Conservation (phyloP, 2,329 filamentous ascomycete species). For the Capronia coronata region DNA sequence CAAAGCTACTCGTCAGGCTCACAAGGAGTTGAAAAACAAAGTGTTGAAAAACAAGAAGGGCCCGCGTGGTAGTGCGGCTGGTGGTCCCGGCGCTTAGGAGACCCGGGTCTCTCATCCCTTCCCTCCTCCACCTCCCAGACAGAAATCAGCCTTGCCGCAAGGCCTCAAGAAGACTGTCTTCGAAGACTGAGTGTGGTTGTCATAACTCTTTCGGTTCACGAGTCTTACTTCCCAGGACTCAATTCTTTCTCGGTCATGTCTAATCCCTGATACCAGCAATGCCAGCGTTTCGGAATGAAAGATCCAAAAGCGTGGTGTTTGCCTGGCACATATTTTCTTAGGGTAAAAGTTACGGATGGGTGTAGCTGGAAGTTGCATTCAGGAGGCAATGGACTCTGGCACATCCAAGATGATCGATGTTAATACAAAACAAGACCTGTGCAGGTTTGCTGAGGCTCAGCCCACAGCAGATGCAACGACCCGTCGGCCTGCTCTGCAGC, state of each 20-base stretch:
- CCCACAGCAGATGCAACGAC: no score
- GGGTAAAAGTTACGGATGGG: neutral
- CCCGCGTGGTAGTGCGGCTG: neutral
- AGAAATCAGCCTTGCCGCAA: neutral
- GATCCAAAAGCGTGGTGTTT: neutral
- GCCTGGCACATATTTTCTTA: neutral
- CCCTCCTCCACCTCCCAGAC: neutral
- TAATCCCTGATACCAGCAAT: neutral
- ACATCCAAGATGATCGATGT: neutral
- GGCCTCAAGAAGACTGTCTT: neutral
- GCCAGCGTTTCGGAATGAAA: neutral
- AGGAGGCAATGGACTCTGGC: neutral
- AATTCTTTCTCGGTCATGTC: no score
- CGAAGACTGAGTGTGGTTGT: neutral
- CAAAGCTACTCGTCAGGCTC: slow-evolving; percentile 15
- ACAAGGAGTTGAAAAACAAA: slow-evolving; percentile 18
- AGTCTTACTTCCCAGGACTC: no score
- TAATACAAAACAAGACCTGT: neutral
- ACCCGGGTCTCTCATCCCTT: neutral
- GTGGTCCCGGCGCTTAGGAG: neutral
- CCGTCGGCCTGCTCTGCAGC: no score
- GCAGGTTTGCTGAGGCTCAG: no score
- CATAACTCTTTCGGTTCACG: no score
- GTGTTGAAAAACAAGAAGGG: slow-evolving; percentile 3
- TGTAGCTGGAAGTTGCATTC: neutral